These are phyloP conservation scores for Thelonectria blattea DNA, from an alignment of 2,329 filamentous ascomycete species.

Conservation along the genomic window DNA sequence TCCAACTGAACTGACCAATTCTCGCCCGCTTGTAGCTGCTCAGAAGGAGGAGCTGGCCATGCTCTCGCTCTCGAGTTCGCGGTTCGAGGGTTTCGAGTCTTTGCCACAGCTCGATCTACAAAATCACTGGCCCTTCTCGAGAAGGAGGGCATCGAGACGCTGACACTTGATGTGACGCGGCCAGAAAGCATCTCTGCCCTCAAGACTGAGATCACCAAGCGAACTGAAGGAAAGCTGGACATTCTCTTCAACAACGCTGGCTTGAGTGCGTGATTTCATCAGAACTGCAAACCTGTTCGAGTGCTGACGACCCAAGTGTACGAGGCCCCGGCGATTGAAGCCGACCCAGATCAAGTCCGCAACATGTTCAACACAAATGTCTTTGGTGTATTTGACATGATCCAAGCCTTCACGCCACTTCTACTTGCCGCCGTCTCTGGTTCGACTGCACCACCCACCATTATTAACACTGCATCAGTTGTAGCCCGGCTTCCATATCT, in stretches of 20 bases:
- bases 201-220: slow-evolving; percentile 11
- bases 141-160: slow-evolving; percentile 20
- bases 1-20: background rate
- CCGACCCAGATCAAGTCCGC: slow-evolving; percentile 11
- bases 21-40: slow-evolving; percentile 1
- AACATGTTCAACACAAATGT: slow-evolving; percentile 25
- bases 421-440: slow-evolving; percentile 13
- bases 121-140: slow-evolving; percentile 7
- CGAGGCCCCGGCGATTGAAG: slow-evolving; percentile 20
- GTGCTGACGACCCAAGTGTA: slow-evolving; percentile 9
- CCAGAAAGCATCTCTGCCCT: slow-evolving; percentile 21
- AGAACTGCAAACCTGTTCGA: background rate
- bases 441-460: slow-evolving; percentile 3
- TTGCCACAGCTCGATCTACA: slow-evolving; percentile 22
- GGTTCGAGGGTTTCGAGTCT: slow-evolving; percentile 18
- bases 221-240: slow-evolving; percentile 18
- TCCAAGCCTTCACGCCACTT: slow-evolving; percentile 19
- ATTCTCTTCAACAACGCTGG: slow-evolving; percentile 26
- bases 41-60: slow-evolving; percentile 22
- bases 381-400: slow-evolving; percentile 22
- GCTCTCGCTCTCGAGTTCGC: slow-evolving; percentile 24
- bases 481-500: slow-evolving; percentile 12
- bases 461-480: slow-evolving; percentile 21
- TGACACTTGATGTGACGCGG: slow-evolving; percentile 20
- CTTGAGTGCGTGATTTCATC: background rate